Percentiles rank a stretch among this genome's conserved stretches.
phyloP scores from a whole-genome alignment of 2,329 filamentous ascomycete genomes.

The Aspergillus amoenus region DNA sequence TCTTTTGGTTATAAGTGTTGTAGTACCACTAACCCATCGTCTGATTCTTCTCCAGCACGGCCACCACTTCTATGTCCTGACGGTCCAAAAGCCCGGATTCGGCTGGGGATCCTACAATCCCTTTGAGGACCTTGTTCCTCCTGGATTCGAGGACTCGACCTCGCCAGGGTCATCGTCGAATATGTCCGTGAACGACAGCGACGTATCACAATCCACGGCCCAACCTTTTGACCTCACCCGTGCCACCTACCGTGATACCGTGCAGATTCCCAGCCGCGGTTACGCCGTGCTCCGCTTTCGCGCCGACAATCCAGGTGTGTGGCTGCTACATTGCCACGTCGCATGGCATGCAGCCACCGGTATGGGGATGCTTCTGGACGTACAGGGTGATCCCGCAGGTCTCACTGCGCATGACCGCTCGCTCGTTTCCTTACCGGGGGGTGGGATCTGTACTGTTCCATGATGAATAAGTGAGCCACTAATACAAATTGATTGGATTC shows the following conservation, averaged over 20 bases:
- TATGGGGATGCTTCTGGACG: neutral
- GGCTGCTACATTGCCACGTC: conserved; percentile 53
- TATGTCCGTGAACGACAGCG: conserved; percentile 13
- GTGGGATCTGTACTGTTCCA: too few relatives aligned
- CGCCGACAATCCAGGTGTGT: conserved; percentile 54
- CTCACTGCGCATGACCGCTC: too few relatives aligned
- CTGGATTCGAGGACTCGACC: conserved; percentile 4
- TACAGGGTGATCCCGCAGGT: neutral
- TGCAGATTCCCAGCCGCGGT: conserved; percentile 55
- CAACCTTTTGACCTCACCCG: conserved; percentile 18
- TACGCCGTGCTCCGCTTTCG: conserved; percentile 57
- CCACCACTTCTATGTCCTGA: conserved; percentile 36
- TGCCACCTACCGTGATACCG: conserved; percentile 53
- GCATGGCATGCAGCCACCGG: conserved; percentile 49
- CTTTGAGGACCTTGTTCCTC: conserved; percentile 20
- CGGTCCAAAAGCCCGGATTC: conserved; percentile 26
- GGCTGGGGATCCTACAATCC: conserved; percentile 43
- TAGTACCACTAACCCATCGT: neutral
- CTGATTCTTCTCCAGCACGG: conserved; percentile 28
- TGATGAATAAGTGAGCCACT: too few relatives aligned
- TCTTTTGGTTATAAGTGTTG: neutral
- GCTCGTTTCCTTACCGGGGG: too few relatives aligned
- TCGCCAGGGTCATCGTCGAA: conserved; percentile 9
- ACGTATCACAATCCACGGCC: too few relatives aligned
- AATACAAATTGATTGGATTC: too few relatives aligned